A percentile compares a stretch with the other conserved stretches of the same genome.
Evolutionary conservation across 495 filamentous ascomycete genomes (phyloP).

Genomic region (Niebla homalea): DNA sequence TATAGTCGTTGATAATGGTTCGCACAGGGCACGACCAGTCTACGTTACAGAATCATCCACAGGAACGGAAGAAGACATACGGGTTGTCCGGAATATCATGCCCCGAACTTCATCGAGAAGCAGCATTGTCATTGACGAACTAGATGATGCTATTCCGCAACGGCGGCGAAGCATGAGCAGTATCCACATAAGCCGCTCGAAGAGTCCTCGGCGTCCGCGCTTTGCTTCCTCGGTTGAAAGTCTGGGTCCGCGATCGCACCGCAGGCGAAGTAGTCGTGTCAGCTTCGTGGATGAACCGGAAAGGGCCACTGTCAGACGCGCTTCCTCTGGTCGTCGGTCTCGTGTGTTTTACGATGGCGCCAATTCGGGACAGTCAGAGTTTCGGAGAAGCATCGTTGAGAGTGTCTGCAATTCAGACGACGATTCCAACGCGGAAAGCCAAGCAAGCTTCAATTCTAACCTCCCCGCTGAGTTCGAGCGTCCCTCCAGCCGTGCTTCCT

Average conservation of each 20-base stretch:
- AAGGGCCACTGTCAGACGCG: background rate
- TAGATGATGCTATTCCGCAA: background rate
- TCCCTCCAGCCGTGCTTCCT: no score
- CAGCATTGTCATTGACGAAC: slow-evolving; percentile 4
- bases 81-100: slow-evolving; percentile 4
- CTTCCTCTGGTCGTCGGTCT: slow-evolving; percentile 1
- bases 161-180: slow-evolving; percentile 7
- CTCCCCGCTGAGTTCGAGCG: background rate
- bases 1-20: slow-evolving; percentile 10
- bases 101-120: background rate
- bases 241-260: background rate
- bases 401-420: background rate
- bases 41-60: background rate
- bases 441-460: background rate
- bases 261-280: slow-evolving; percentile 2
- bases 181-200: background rate
- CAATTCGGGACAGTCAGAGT: slow-evolving; percentile 2
- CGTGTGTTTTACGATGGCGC: slow-evolving; percentile 8
- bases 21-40: background rate
- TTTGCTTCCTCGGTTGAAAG: slow-evolving; percentile 1
- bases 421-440: background rate
- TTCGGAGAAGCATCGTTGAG: background rate
- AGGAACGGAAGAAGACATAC: slow-evolving; percentile 6
- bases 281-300: slow-evolving; percentile 11
- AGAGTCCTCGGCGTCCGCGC: background rate